Evolutionary conservation across 1,284 basidiomycete species (phyloP).

Genomic region (Moesziomyces sp.): DNA sequence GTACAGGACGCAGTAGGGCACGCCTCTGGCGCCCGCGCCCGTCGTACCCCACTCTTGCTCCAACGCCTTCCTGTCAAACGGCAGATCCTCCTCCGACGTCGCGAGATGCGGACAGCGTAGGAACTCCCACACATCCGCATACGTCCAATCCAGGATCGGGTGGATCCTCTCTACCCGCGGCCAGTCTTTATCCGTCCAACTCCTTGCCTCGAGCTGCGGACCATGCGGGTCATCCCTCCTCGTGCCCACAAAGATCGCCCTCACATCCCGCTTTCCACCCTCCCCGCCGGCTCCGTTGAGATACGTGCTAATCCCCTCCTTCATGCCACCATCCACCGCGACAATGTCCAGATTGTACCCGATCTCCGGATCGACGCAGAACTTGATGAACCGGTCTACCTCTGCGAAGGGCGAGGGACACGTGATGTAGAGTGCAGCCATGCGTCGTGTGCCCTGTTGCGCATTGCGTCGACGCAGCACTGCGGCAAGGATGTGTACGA

Average conservation of each 20-base stretch:
- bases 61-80: not conserved
- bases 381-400: conserved; percentile 84
- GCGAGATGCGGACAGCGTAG: conserved; percentile 78
- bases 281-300: conserved; percentile 59
- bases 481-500: conserved; percentile 87
- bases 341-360: conserved; percentile 85
- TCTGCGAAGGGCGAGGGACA: conserved; percentile 85
- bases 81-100: conserved; percentile 53
- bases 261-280: conserved; percentile 67
- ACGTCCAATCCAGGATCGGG: conserved; percentile 95
- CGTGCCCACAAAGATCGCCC: conserved; percentile 88
- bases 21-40: conserved; percentile 38
- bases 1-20: conserved; percentile 83
- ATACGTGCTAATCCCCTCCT: conserved; percentile 80
- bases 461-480: conserved; percentile 71
- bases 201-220: conserved; percentile 31
- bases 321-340: conserved; percentile 83
- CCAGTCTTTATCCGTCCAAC: conserved; percentile 74
- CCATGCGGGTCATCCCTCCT: conserved; percentile 90
- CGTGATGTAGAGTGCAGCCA: conserved; percentile 87
- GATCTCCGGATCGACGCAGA: conserved; percentile 69
- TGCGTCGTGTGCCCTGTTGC: conserved; percentile 51
- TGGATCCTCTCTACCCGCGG: conserved; percentile 90
- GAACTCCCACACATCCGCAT: conserved; percentile 89
- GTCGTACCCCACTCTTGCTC: conserved; percentile 20